Evolutionary conservation across 2,329 filamentous ascomycete genomes (phyloP), one percentile per base, ranked within the genome.

Genomic region (Cercospora canescens): DNA sequence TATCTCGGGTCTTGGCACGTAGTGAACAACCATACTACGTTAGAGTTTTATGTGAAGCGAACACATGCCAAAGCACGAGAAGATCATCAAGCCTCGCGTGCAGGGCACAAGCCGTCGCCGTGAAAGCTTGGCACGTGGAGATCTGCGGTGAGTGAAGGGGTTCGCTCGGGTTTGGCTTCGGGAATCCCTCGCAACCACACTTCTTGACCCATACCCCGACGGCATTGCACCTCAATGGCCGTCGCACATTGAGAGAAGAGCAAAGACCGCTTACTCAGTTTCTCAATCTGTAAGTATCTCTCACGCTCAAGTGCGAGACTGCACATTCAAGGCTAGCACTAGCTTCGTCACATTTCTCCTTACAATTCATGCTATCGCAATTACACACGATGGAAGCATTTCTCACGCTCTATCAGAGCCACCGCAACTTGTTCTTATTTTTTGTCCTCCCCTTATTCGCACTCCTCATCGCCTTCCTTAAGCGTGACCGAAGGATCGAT

Each of bases 171-270:
- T 34, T 32, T 57, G 54, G 54, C 18, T 35, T 57, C 54, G 54
- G 54, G 54, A 57, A 57, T 57, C 54, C 54, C 35, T 57, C 54
- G 32, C 54, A 24, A 57, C 54, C 54, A 34, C 54, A 57, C 54
- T 30, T 57, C 30, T 6, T 16, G 12, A 21, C 39, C 54, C 26
- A 57, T 57, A 37, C 35, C 54, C 54, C 54, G 54, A 57, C 30
- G 28, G 30, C 30, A 21, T 34, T 35, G 39, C 39, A 45, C n/a
- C n/a, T 1, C 39, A 45, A 21, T 45, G 39, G 39, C 39, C 21
- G 39, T 21, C 21, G 18, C 39, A 45, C 39, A 18, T 11, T 7
- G 14, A 4, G 18, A 9, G 1, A 8, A 21, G 3, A 16, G 39
- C 18, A 4, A 21, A 45, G 18, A 21, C 7, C 39, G 39, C 39